These are phyloP conservation scores for Ogataea siamensis DNA, from an alignment of 805 yeast genomes.

Conservation along the genomic window DNA sequence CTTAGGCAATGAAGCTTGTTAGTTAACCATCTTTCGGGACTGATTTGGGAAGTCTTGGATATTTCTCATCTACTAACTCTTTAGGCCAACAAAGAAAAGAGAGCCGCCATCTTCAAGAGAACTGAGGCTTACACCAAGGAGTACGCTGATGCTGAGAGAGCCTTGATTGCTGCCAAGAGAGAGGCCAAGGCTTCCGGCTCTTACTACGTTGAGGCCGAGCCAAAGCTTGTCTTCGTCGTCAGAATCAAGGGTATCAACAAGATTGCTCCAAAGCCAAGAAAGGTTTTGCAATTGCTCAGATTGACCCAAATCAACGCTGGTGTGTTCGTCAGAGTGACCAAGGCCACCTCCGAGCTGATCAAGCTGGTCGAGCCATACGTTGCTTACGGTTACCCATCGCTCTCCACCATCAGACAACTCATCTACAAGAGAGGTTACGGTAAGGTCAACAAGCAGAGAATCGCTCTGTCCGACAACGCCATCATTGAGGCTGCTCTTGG, in stretches of 20 bases:
- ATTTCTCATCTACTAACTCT: conserved; percentile 28
- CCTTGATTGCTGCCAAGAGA: conserved; percentile 82
- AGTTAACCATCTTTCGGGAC: conserved; percentile 90
- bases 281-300: conserved; percentile 92
- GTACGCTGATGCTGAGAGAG: conserved; percentile 90
- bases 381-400: conserved; percentile 96
- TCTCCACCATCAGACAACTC: conserved; percentile 87
- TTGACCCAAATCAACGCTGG: conserved; percentile 92
- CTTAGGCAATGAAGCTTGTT: conserved; percentile 66
- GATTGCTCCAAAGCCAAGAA: conserved; percentile 99
- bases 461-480: conserved; percentile 82
- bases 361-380: conserved; percentile 94
- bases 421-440: conserved; percentile 98
- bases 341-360: conserved; percentile 90
- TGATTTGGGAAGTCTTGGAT: conserved; percentile 36
- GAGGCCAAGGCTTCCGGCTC: conserved; percentile 92
- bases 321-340: conserved; percentile 92
- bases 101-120: conserved; percentile 66
- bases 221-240: conserved; percentile 90
- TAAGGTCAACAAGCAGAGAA: conserved; percentile 95
- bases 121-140: conserved; percentile 96
- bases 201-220: conserved; percentile 93
- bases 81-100: conserved; percentile 46
- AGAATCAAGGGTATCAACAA: conserved; percentile 99
- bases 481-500: conserved; percentile 87